Evolutionary conservation across 345 rosid species (phyloP).

Genomic region (Lepidium aucheri): DNA sequence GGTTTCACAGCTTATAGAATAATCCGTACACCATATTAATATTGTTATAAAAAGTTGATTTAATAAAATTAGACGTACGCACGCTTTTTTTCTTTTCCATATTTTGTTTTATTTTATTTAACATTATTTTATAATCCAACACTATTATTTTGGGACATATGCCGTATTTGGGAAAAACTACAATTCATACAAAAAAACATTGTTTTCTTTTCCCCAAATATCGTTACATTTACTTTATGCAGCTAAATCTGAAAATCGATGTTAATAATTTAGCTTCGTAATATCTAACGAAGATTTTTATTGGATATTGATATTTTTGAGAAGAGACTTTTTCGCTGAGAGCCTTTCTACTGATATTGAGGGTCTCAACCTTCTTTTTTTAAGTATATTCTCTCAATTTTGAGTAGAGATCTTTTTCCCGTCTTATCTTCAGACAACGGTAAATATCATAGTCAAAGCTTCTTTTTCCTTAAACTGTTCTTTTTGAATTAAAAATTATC

Average conservation of each 20-base stretch:
- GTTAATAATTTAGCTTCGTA: background rate
- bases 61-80: background rate
- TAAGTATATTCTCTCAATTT: too few relatives aligned
- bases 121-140: slow-evolving; percentile 10
- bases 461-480: too few relatives aligned
- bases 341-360: too few relatives aligned
- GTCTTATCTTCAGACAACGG: too few relatives aligned
- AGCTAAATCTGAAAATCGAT: background rate
- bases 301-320: too few relatives aligned
- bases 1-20: slow-evolving; percentile 17
- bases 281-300: too few relatives aligned
- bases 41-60: slow-evolving; percentile 5
- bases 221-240: background rate
- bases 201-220: background rate
- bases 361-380: too few relatives aligned
- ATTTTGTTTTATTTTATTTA: background rate
- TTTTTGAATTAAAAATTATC: too few relatives aligned
- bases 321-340: too few relatives aligned
- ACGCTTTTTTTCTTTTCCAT: background rate
- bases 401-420: too few relatives aligned
- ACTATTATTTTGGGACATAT: slow-evolving; percentile 1
- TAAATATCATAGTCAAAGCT: too few relatives aligned
- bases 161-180: slow-evolving; percentile 24
- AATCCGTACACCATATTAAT: slow-evolving; percentile 21
- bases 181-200: background rate